Evolutionary conservation across 495 filamentous ascomycete species (phyloP).

Genomic region (Tuber melanosporum): DNA sequence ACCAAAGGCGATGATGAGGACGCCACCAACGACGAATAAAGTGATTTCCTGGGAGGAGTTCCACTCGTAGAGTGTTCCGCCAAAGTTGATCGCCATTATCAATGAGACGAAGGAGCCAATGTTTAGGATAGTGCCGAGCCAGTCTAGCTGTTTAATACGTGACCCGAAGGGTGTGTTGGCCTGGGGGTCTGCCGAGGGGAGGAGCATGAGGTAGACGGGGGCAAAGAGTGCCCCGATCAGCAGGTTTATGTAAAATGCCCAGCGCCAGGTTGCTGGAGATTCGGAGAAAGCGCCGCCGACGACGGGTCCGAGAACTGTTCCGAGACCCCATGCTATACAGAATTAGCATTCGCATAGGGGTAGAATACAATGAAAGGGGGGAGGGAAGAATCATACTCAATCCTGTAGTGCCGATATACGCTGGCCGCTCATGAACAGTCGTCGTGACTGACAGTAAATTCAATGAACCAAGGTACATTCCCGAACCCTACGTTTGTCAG

Average conservation of each 20-base stretch:
- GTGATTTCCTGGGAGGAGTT: conserved; percentile 50
- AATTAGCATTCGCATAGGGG: neutral
- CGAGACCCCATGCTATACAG: conserved; percentile 20
- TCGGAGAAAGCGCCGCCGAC: conserved; percentile 26
- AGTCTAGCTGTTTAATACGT: conserved; percentile 47
- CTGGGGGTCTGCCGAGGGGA: conserved; percentile 50
- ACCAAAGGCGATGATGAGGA: conserved; percentile 49
- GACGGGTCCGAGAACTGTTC: conserved; percentile 23
- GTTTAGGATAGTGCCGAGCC: conserved; percentile 47
- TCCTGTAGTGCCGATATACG: conserved; percentile 46
- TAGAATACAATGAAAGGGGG: neutral
- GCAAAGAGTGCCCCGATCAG: conserved; percentile 50
- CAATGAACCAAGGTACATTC: conserved; percentile 52
- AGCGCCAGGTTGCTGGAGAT: conserved; percentile 27
- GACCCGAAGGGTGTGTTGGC: conserved; percentile 42
- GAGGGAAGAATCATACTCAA: neutral
- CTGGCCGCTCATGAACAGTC: conserved; percentile 45
- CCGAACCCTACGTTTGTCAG: conserved; percentile 46
- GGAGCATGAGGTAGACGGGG: conserved; percentile 54
- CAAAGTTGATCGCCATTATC: conserved; percentile 53
- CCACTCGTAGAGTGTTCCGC: conserved; percentile 53
- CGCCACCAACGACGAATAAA: conserved; percentile 49
- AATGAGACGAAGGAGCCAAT: conserved; percentile 45
- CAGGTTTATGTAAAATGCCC: conserved; percentile 67
- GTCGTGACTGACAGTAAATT: conserved; percentile 47